Conservation (phyloP, 352 stramenopile genomes). For the Globisporangium solare region DNA sequence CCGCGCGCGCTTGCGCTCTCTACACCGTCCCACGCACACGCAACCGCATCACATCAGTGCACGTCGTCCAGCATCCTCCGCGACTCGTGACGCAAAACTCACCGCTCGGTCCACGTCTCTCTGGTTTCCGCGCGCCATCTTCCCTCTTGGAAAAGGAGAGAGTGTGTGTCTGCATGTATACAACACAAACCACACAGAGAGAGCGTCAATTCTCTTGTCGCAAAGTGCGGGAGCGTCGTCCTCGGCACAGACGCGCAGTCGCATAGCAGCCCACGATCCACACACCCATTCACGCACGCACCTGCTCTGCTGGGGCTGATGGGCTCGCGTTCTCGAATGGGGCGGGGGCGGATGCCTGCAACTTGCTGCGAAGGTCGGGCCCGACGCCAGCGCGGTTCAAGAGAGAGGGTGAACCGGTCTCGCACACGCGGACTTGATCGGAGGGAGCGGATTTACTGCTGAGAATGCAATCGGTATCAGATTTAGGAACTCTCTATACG, state of each 20-base stretch:
- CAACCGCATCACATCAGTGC: background rate
- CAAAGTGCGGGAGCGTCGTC: too few relatives aligned
- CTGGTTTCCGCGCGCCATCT: slow-evolving; percentile 82
- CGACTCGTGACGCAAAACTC: slow-evolving; percentile 1
- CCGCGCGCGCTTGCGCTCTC: slow-evolving; percentile 68
- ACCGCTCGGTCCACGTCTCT: slow-evolving; percentile 70
- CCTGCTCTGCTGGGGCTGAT: background rate
- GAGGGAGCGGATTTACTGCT: too few relatives aligned
- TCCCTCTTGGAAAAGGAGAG: background rate
- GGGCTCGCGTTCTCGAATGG: background rate
- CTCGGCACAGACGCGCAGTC: too few relatives aligned
- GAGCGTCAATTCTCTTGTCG: too few relatives aligned
- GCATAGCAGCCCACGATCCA: background rate
- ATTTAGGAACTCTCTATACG: too few relatives aligned
- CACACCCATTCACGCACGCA: background rate
- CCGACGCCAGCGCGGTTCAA: background rate
- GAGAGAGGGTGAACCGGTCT: background rate
- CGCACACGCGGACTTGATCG: too few relatives aligned
- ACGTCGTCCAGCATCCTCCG: background rate
- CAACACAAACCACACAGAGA: too few relatives aligned
- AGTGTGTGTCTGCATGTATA: background rate
- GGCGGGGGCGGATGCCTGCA: background rate
- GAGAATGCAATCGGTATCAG: too few relatives aligned
- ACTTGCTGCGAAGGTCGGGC: background rate
- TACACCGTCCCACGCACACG: slow-evolving; percentile 10